phyloP scores from a whole-genome alignment of 257 asterid genomes.

The Plantago major region DNA sequence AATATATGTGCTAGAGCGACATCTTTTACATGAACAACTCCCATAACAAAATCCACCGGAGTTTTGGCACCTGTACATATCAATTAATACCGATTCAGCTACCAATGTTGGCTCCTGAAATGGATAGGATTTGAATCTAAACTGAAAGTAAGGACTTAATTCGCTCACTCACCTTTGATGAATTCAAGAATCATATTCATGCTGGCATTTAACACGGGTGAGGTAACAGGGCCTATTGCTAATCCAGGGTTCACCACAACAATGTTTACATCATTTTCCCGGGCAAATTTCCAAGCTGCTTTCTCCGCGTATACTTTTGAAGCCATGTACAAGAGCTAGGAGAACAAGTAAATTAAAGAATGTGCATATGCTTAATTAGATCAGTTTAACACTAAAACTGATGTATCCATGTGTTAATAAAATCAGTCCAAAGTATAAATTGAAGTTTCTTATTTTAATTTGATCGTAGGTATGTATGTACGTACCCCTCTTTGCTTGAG shows the following conservation, averaged over 20 bases:
- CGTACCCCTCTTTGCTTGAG: slow-evolving; percentile 72
- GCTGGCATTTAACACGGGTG: slow-evolving; percentile 72
- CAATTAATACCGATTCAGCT: not conserved
- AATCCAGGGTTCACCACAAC: slow-evolving; percentile 87
- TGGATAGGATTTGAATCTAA: not conserved
- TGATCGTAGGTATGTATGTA: no score
- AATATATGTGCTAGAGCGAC: slow-evolving; percentile 79
- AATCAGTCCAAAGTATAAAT: no score
- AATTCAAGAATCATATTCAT: slow-evolving; percentile 65
- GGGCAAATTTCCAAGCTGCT: slow-evolving; percentile 86
- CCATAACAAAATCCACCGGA: slow-evolving; percentile 50
- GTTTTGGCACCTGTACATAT: not conserved
- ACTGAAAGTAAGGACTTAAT: not conserved
- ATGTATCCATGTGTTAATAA: no score
- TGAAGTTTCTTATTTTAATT: no score
- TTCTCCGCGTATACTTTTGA: slow-evolving; percentile 82
- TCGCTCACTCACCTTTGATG: slow-evolving; percentile 56
- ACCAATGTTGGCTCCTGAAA: not conserved
- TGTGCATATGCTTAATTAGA: not conserved
- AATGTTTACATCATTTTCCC: slow-evolving; percentile 57
- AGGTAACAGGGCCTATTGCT: slow-evolving; percentile 71
- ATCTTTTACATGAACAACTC: slow-evolving; percentile 78
- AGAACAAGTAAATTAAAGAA: not conserved
- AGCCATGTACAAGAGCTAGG: slow-evolving; percentile 69
- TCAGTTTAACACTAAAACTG: no score